Conservation (phyloP, 768 basidiomycete species). For the Leccinum incarnatum region DNA sequence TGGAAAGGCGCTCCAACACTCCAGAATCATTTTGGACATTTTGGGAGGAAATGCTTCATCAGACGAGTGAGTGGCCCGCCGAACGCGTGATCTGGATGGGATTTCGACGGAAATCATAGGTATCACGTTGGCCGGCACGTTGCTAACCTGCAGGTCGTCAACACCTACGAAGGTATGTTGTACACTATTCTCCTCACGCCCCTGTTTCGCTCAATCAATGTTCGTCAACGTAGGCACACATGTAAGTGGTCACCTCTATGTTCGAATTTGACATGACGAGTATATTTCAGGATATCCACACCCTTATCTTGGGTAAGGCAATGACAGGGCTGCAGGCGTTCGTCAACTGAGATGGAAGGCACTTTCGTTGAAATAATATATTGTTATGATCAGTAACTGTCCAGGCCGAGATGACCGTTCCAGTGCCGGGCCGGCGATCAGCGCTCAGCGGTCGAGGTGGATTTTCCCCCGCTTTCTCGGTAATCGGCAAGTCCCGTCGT, state of each 20-base stretch:
- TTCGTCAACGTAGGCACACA: constrained; percentile 47
- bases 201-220: constrained; percentile 3
- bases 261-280: constrained; percentile 3
- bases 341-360: constrained; percentile 42
- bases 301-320: constrained; percentile 92
- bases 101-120: constrained; percentile 35
- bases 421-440: background rate
- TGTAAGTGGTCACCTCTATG: constrained; percentile 35
- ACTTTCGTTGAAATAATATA: background rate
- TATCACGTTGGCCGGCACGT: constrained; percentile 95
- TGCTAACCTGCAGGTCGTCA: constrained; percentile 92
- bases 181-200: background rate
- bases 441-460: background rate
- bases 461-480: background rate
- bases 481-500: background rate
- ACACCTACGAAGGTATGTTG: constrained; percentile 83
- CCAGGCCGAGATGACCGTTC: background rate
- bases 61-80: constrained; percentile 66
- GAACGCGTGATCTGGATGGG: background rate
- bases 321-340: constrained; percentile 91
- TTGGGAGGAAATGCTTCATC: constrained; percentile 91
- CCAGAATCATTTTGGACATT: constrained; percentile 80
- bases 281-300: constrained; percentile 70
- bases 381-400: background rate
- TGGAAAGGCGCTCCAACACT: constrained; percentile 85